These are phyloP conservation scores for Erythrophleum ivorense DNA, from an alignment of 331 rosid species.

Conservation along the genomic window DNA sequence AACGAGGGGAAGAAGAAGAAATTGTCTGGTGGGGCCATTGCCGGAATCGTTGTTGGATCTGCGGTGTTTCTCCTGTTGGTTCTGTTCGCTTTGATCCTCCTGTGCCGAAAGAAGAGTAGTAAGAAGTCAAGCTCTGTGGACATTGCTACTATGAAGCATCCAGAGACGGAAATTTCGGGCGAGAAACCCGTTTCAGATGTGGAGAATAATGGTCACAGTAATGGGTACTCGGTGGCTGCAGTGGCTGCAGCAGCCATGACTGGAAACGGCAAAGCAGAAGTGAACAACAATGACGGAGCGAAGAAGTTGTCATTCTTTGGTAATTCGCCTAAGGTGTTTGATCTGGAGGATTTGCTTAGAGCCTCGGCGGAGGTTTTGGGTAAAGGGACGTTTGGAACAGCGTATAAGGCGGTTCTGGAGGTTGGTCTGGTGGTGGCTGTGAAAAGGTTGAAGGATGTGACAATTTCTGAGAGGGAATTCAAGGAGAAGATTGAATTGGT, in stretches of 20 bases:
- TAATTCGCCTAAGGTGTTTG: constrained; percentile 67
- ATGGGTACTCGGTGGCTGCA: constrained; percentile 58
- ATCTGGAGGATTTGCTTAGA: constrained; percentile 89
- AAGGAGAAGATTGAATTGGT: constrained; percentile 82
- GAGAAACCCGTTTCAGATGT: constrained; percentile 51
- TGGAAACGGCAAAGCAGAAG: constrained; percentile 47
- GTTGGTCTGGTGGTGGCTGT: constrained; percentile 86
- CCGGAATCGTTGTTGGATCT: constrained; percentile 85
- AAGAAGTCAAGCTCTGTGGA: constrained; percentile 69
- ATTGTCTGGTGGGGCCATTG: constrained; percentile 84
- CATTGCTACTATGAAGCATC: constrained; percentile 61
- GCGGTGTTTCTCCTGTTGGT: constrained; percentile 58
- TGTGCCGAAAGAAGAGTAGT: constrained; percentile 70
- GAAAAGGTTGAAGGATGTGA: constrained; percentile 89
- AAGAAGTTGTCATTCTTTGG: constrained; percentile 83
- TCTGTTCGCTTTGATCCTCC: constrained; percentile 53
- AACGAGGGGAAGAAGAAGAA: constrained; percentile 46
- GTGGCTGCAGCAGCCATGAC: constrained; percentile 55
- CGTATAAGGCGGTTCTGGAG: constrained; percentile 90
- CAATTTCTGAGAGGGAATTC: constrained; percentile 74
- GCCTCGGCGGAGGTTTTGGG: constrained; percentile 99
- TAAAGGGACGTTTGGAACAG: constrained; percentile 90
- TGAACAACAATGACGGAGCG: constrained; percentile 15
- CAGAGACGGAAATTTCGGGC: constrained; percentile 53
- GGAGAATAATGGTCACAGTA: constrained; percentile 48